Conservation (phyloP, 805 yeast genomes). For the Alloascoidea africana region DNA sequence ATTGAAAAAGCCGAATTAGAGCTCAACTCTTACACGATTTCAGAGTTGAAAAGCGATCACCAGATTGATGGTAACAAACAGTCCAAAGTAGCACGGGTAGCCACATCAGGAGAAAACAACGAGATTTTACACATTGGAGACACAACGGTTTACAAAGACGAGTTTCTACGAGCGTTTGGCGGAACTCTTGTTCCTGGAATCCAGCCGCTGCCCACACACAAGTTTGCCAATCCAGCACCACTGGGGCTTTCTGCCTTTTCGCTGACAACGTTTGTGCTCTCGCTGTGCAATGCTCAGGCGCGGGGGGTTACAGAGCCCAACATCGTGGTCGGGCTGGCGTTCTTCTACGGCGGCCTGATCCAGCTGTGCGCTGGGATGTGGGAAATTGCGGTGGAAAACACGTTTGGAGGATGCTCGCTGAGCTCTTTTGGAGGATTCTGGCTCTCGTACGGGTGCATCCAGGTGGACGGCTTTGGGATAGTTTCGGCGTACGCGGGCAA, state of each 20-base stretch:
- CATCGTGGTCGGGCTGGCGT: conserved; percentile 39
- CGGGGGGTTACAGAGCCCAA: conserved; percentile 35
- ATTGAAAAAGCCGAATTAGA: no score
- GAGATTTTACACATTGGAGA: conserved; percentile 60
- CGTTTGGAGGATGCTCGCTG: conserved; percentile 54
- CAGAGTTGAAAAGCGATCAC: no score
- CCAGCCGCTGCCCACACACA: conserved; percentile 39
- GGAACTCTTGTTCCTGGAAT: conserved; percentile 70
- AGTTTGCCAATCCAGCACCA: conserved; percentile 54
- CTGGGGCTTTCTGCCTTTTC: conserved; percentile 49
- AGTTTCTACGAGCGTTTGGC: conserved; percentile 31
- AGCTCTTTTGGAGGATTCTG: conserved; percentile 57
- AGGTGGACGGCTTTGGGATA: conserved; percentile 46
- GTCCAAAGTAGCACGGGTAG: no score
- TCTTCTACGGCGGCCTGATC: conserved; percentile 47
- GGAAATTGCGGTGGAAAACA: conserved; percentile 49
- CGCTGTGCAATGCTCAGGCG: conserved; percentile 39
- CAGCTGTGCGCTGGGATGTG: conserved; percentile 52
- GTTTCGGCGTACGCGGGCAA: conserved; percentile 30
- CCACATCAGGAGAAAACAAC: no score
- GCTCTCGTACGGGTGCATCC: conserved; percentile 47
- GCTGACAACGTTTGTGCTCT: conserved; percentile 43
- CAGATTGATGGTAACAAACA: no score
- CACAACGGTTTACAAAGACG: conserved; percentile 43
- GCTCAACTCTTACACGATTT: no score